Base-by-base conservation (phyloP, 306 rosid species). In the Cicer arietinum region DNA sequence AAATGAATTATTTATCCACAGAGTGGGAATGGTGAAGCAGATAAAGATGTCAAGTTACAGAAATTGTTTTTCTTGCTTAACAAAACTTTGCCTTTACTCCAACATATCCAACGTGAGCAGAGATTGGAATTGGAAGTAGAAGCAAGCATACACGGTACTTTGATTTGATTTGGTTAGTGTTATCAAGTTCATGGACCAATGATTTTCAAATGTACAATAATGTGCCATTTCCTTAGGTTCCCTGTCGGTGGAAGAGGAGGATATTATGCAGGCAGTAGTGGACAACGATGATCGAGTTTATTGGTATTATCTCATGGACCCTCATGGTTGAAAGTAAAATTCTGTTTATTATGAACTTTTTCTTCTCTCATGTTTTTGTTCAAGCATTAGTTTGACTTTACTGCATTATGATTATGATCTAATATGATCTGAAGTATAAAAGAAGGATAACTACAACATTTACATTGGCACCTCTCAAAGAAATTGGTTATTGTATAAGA, bases 221-320 rank as follows among this genome's bases (percentile, higher is more conserved):
- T 48, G 37, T 44, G 43, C 20, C 74, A 71, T 84, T 58, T 75
- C 75, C 73, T 68, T 82, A 86, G 92, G 87, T 76, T 58, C 67
- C 22, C 82, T 13, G 22, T 11, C 78, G 67, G 77, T 71, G 69
- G 90, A 88, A 79, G 87, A 86, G 79, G 83, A 84, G 79, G 83
- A 86, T 65, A 73, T 88, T 80, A 30, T 54, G 60, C 80, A 74
- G 44, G 81, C 90, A 16, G 65, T 76, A 12, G 76, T 84, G 62
- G 92, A 88, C 41, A 68, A 88, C 48, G 87, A 86, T 69, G 90
- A 88, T 67, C 84, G 92, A 78, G 90, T 88, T 53, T 88, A 86
- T 83, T 88, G 92, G 92, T 88, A 88, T 58, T 60, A 35, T 64
- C 74, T 86, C 54, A 17, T 40, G 44, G 65, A 74, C 75, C 77